Percentiles rank a stretch among this genome's conserved stretches.
phyloP scores from a whole-genome alignment of 2,329 filamentous ascomycete genomes.

The Epichloe brachyelytri region DNA sequence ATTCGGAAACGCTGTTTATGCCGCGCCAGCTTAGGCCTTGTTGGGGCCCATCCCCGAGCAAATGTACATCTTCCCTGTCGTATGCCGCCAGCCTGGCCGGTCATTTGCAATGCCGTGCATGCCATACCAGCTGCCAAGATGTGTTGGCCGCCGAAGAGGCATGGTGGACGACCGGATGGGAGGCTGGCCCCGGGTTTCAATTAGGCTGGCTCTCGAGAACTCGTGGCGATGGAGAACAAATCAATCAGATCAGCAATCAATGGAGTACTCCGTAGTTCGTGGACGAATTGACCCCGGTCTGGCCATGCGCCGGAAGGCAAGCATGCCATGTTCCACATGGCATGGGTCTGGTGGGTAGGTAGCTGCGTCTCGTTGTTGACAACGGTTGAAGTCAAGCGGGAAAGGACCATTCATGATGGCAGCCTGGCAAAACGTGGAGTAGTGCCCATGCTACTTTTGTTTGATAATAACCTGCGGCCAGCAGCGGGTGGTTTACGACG shows the following conservation, averaged over 20 bases:
- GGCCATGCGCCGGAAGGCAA: background rate
- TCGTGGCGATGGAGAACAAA: background rate
- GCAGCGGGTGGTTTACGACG: too few species aligned
- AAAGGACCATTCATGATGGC: background rate
- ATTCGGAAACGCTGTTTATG: background rate
- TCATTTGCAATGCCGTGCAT: too few species aligned
- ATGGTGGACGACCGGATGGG: too few species aligned
- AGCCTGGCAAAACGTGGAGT: background rate
- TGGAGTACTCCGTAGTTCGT: background rate
- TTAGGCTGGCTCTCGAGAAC: background rate
- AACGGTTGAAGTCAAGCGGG: background rate
- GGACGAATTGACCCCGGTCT: background rate
- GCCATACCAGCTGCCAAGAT: too few species aligned
- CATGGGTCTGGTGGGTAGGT: too few species aligned
- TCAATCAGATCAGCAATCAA: background rate
- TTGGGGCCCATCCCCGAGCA: too few species aligned
- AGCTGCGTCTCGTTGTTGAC: background rate
- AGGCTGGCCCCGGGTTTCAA: background rate
- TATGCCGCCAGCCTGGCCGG: too few species aligned
- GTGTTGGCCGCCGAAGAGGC: too few species aligned
- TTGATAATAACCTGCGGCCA: background rate
- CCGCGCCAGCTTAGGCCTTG: background rate
- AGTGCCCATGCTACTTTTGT: conserved; percentile 1
- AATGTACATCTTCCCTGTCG: too few species aligned
- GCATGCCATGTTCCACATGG: background rate